Evolutionary conservation across 805 yeast genomes (phyloP).

Genomic region (fission yeast (Schizosaccharomyces pombe)): ASM294v3 CU329670.1:3975501-3976000

Average conservation of each 20-base stretch:
- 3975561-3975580: slow-evolving; percentile 12
- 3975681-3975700: slow-evolving; percentile 88
- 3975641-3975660: slow-evolving; percentile 21
- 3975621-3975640: slow-evolving; percentile 18
- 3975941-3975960: slow-evolving; percentile 72
- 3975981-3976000: background rate
- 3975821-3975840: slow-evolving; percentile 14
- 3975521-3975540: slow-evolving; percentile 50
- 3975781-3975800: slow-evolving; percentile 83
- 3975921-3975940: slow-evolving; percentile 52
- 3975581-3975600: background rate
- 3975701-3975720: slow-evolving; percentile 43
- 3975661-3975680: slow-evolving; percentile 39
- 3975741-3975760: background rate
- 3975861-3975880: slow-evolving; percentile 1
- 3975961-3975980: background rate
- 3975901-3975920: slow-evolving; percentile 23
- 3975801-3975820: slow-evolving; percentile 49
- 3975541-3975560: slow-evolving; percentile 27
- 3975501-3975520: slow-evolving; percentile 56
- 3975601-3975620: slow-evolving; percentile 12
- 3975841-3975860: background rate
- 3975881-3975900: slow-evolving; percentile 20
- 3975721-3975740: slow-evolving; percentile 5
- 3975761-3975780: slow-evolving; percentile 40